These are phyloP conservation scores for Ophiocordyceps camponoti-rufipedis DNA, from an alignment of 2,329 filamentous ascomycete species.

Conservation along the genomic window DNA sequence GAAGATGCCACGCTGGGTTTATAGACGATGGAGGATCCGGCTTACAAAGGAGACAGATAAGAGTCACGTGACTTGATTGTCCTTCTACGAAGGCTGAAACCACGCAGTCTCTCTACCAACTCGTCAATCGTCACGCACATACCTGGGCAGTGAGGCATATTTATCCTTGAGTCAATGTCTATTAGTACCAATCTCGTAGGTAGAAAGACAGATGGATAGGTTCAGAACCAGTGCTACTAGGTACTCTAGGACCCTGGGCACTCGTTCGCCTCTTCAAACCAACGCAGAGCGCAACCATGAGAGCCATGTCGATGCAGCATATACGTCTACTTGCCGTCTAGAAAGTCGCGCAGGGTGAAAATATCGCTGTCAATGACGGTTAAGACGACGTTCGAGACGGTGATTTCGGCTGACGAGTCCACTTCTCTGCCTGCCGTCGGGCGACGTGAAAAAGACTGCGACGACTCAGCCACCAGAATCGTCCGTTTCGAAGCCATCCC, in stretches of 20 bases:
- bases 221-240: no score
- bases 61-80: background rate
- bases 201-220: no score
- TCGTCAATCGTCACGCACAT: no score
- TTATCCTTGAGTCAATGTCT: no score
- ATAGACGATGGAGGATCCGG: background rate
- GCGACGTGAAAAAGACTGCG: constrained; percentile 36
- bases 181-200: no score
- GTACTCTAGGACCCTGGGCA: background rate
- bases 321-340: constrained; percentile 50
- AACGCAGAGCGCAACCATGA: constrained; percentile 50
- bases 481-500: background rate
- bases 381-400: constrained; percentile 27
- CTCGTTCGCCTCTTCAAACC: constrained; percentile 45
- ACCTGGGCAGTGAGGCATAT: no score
- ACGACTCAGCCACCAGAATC: no score
- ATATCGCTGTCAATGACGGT: constrained; percentile 38
- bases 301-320: constrained; percentile 43
- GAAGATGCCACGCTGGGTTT: constrained; percentile 9
- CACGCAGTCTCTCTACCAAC: no score
- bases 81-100: no score
- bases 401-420: constrained; percentile 38
- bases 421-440: constrained; percentile 21
- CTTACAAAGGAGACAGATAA: background rate
- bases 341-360: constrained; percentile 35